Evolutionary conservation across 768 basidiomycete genomes (phyloP).

Genomic region (Gymnopilus dilepis): DNA sequence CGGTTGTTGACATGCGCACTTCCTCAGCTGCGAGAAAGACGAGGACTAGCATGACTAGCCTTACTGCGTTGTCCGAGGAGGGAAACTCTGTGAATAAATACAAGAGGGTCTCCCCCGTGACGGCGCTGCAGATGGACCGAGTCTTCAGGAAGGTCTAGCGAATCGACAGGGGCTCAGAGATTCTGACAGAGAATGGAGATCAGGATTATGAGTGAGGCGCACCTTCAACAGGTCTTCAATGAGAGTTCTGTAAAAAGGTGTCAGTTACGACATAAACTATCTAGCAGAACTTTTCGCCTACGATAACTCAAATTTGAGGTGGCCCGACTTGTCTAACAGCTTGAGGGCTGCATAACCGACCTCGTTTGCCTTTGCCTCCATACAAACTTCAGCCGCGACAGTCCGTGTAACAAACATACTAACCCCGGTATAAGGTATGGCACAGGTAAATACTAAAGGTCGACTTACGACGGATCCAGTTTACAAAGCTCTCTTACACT

Average conservation of each 20-base stretch:
- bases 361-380: conserved; percentile 79
- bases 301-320: conserved; percentile 72
- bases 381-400: conserved; percentile 82
- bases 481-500: conserved; percentile 77
- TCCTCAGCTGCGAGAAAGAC: conserved; percentile 55
- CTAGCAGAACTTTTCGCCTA: no score
- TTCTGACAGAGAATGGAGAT: background rate
- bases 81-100: conserved; percentile 73
- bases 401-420: conserved; percentile 87
- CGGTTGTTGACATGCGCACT: conserved; percentile 33
- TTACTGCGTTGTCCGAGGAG: conserved; percentile 60
- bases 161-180: conserved; percentile 15
- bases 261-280: conserved; percentile 12
- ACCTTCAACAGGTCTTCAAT: conserved; percentile 76
- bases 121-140: conserved; percentile 60
- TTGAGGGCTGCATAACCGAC: conserved; percentile 73
- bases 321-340: conserved; percentile 64
- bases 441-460: conserved; percentile 9
- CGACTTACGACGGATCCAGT: conserved; percentile 66
- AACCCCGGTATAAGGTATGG: conserved; percentile 15
- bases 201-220: conserved; percentile 3
- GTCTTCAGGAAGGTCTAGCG: conserved; percentile 70
- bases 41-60: conserved; percentile 75
- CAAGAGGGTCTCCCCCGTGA: conserved; percentile 58
- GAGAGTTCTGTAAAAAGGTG: conserved; percentile 41